Percentiles rank a stretch among this genome's conserved stretches.
Evolutionary conservation across 2,329 filamentous ascomycete species (phyloP).

Genomic region (Fusarium oxysporum): DNA sequence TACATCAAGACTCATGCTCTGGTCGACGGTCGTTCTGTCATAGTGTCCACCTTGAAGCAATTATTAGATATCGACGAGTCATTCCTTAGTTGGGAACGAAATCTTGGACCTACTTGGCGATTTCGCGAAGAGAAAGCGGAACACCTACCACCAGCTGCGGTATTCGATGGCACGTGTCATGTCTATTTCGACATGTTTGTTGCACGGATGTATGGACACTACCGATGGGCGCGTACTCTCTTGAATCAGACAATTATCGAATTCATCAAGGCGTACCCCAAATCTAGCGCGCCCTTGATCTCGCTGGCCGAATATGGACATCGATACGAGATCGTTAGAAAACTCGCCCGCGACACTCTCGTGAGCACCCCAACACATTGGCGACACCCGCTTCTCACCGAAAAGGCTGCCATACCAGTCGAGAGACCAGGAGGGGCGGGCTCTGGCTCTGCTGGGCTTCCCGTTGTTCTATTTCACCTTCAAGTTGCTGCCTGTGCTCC

Average conservation of each 20-base stretch:
- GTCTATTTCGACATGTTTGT: constrained; percentile 65
- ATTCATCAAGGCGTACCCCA: constrained; percentile 53
- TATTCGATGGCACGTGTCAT: constrained; percentile 67
- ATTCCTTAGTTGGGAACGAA: constrained; percentile 55
- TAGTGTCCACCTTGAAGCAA: constrained; percentile 52
- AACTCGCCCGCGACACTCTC: constrained; percentile 58
- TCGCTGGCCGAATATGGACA: constrained; percentile 46
- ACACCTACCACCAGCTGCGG: constrained; percentile 53
- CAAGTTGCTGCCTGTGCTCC: constrained; percentile 61
- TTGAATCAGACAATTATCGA: constrained; percentile 62
- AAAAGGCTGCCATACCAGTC: constrained; percentile 51
- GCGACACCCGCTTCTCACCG: constrained; percentile 60
- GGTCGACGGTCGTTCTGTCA: constrained; percentile 53
- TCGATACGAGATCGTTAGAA: constrained; percentile 51
- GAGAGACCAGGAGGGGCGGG: constrained; percentile 55
- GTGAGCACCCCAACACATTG: constrained; percentile 63
- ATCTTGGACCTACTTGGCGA: constrained; percentile 52
- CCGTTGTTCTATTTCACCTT: constrained; percentile 62
- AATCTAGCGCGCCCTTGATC: constrained; percentile 51
- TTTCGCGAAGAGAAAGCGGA: constrained; percentile 50
- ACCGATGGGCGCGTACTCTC: constrained; percentile 68
- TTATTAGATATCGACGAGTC: constrained; percentile 55
- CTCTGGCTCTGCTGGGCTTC: constrained; percentile 60
- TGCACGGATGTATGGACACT: constrained; percentile 69
- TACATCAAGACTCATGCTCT: constrained; percentile 50